Evolutionary conservation across 176 grass and related monocot genomes (phyloP), one percentile per base, ranked within the genome.

Genomic region (bread wheat (Triticum aestivum)): DNA sequence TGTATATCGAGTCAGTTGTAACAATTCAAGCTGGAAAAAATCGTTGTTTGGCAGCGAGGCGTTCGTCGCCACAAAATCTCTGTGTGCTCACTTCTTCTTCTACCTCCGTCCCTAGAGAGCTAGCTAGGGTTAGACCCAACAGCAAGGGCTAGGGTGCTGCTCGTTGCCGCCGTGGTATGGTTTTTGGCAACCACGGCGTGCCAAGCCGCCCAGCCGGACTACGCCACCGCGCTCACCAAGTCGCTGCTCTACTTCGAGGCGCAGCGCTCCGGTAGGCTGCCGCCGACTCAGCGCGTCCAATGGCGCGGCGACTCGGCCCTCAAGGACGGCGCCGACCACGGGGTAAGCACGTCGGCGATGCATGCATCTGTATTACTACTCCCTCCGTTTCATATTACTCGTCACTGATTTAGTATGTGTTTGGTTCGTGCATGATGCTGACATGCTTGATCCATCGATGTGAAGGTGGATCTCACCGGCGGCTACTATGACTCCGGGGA

Each of bases 221-320:
- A 96, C 80, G 78, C 47, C n/a, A 74, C 30, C 45, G 94, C 94
- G 3, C 87, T 96, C 21, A 45, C 82, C 26, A 91, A 88, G 18
- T 92, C 91, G 27, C 92, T 97, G 83, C 91, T 97, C 42, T 97
- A 97, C 68, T 97, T 90, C 82, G 94, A 97, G 79, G 87, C 75
- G 8, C 94, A 97, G 79, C 89, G 94, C 58, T 93, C 94, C 26
- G 94, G 94, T 5, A 86, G 21, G 66, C 75, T 97, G 35, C 94
- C 91, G 15, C 18, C 82, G 1, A 63, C n/a, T 37, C 94, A 97
- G 88, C 91, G 94, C 42, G 94, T 94, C 15, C 38, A 13, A 32
- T 97, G 94, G 94, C 94, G 94, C 4, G 85, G 78, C 15, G 70
- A 94, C 85, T 97, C 94, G 12, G 94, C 91, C 8, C 78, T 90